Base-by-base conservation (phyloP, 208 protist genomes). In the Crithidia brevicula region DNA sequence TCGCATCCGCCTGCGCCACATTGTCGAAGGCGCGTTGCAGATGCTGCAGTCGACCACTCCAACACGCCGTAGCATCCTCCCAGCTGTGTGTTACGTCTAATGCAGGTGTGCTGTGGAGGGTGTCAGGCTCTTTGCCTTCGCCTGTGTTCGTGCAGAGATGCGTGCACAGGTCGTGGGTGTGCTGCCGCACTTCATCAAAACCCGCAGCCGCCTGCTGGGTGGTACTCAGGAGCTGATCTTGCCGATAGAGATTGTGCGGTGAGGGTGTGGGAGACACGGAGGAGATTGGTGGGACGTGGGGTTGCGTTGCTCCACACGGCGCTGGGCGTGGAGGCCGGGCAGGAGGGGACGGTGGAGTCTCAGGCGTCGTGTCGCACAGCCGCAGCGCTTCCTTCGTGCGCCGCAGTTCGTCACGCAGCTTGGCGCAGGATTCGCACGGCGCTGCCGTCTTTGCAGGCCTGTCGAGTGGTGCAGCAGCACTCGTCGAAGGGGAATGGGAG, bases 1-100 rank as follows among this genome's bases (percentile, higher is more conserved):
- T 61, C 11, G 69, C 60, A 28, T 74, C 69, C 30, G 69, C 59
- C 33, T 68, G 60, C 30, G 63, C 69, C 1, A 68, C 69, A 1
- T 68, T 34, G 31, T 68, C 60, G 16, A 74, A 61, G 25, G 16
- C 3, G 13, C 51, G 4, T 8, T 74, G 59, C 20, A 74, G 33
- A 6, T 38, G 15, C 7, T 27, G 20, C 3, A 74, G 42, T 27
- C 49, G 69, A n/a, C 20, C 13, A 0, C 5, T 16, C 63, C 63
- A 68, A 20, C 10, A 8, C 45, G 47, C 28, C 46, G 36, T 40
- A 23, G 34, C n/a, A 18, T 53, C 47, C 5, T 42, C 46, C 3
- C n/a, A n/a, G n/a, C n/a, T n/a, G n/a, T n/a, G n/a, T n/a, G n/a
- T n/a, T n/a, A n/a, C n/a, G n/a, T n/a, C n/a, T n/a, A n/a, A n/a